Evolutionary conservation across 1,139 yeast genomes (phyloP), one percentile per base, ranked within the genome.

Genomic region (Geotrichum carabidarum): DNA sequence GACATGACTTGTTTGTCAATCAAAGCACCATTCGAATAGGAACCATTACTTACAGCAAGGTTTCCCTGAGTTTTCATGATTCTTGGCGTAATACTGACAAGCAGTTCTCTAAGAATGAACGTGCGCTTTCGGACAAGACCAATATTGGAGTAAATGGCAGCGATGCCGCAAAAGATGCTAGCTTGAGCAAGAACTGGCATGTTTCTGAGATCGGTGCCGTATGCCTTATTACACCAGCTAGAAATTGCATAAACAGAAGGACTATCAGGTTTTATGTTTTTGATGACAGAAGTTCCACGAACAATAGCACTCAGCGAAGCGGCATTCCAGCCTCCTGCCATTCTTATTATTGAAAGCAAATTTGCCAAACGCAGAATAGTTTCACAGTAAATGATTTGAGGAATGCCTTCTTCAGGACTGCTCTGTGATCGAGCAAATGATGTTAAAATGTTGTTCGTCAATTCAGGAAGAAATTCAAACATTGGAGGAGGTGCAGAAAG

Each of bases 361-460:
- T 81, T 82, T 34, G 85, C 72, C 50, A 78, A 78, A 54, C 96
- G 75, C 42, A 90, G 63, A 4, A 86, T 74, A 3, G 85, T 77
- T 60, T 89, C 96, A 45, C 87, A 82, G 61, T 83, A 86, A 0
- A 90, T 91, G 2, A 86, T 70, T 59, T 85, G 93, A 0, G 98
- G 98, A 0, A 86, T 91, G 62, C 81, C 80, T 61, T 91, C 95
- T 58, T 84, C 90, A 14, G 78, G 75, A 55, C 81, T 83, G 36
- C 74, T 68, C 11, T 82, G 75, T 38, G 94, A 83, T 43, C 77
- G 64, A 43, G 82, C 83, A 67, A 84, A 89, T 63, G 73, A 82
- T 34, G 75, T 74, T 12, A 85, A 67, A 1, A 79, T 77, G 55
- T 81, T 81, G 27, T 74, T 74, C 22, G 78, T 73, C 5, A 82